Base-by-base conservation (phyloP, 441 rosid genomes). In the Pelargonium fulgidum region DNA sequence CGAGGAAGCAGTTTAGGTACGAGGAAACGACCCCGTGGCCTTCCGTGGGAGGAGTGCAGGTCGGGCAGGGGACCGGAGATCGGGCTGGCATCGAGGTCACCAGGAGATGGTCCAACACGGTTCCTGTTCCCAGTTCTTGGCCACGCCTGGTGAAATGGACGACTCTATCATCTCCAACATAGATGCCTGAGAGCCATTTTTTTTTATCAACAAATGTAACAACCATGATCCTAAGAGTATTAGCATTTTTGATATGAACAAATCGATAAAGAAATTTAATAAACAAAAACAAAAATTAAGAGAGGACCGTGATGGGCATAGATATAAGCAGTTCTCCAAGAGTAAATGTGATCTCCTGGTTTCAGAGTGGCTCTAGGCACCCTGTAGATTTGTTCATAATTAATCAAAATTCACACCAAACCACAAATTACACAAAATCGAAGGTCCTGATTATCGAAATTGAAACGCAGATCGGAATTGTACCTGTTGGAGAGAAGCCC, bases 401-500 rank as follows among this genome's bases (percentile, higher is more conserved):
- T 13, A 13, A 4, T 8, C 24, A 22, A 22, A 22, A 22, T 22
- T 22, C 24, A 22, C 24, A 22, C 24, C 24, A 22, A 22, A 22
- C 24, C 24, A 19, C 14, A 42, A 8, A 17, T 12, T 19, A 56
- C 0, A 0, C 14, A 41, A 44, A 36, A 12, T 10, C 22, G 6
- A 19, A 9, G 19, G 44, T 14, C 24, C 24, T 22, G 24, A 22
- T 0, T n/a, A 22, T 22, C 24, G 24, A 22, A 22, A 22, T 1
- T 22, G 24, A 0, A 22, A 22, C 24, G 24, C 24, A 22, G 52
- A 47, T 12, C 52, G 52, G 13, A 11, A 47, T 47, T 47, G 11
- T 11, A 91, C 97, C 96, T 85, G 87, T 92, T 89, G 58, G 96
- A 92, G 78, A 89, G 86, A 70, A 89, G 82, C 71, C 97, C 97